A percentile compares a stretch with the other conserved stretches of the same genome.
phyloP scores from a whole-genome alignment of 202 grass and related monocot species.

The Zoysia matrella region DNA sequence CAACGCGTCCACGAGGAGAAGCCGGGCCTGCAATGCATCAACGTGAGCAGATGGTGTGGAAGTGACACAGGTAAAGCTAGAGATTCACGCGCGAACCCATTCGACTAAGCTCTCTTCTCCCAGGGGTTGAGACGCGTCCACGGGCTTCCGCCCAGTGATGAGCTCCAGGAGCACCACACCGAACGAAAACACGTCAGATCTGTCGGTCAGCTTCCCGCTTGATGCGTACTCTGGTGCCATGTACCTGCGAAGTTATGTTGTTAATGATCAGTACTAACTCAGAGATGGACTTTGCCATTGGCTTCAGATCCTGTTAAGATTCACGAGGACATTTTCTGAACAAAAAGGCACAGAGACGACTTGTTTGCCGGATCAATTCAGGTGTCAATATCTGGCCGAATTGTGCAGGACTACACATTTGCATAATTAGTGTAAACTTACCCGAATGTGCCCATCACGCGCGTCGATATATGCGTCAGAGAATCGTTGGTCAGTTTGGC shows the following conservation, averaged over 20 bases:
- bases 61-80: background rate
- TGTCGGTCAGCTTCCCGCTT: conserved; percentile 80
- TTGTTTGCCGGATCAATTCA: background rate
- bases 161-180: conserved; percentile 94
- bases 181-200: conserved; percentile 91
- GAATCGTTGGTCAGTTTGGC: conserved; percentile 77
- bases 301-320: background rate
- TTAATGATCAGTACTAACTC: background rate
- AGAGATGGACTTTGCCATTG: background rate
- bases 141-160: conserved; percentile 81
- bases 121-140: conserved; percentile 62
- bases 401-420: background rate
- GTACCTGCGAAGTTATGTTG: conserved; percentile 45
- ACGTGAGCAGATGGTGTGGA: background rate
- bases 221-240: conserved; percentile 86
- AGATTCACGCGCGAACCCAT: conserved; percentile 53
- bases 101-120: conserved; percentile 85
- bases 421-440: conserved; percentile 25
- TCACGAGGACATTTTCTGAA: background rate
- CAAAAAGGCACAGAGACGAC: background rate
- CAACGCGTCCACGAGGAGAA: conserved; percentile 63
- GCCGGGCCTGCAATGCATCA: conserved; percentile 50
- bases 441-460: conserved; percentile 90
- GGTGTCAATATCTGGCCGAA: background rate
- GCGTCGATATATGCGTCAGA: conserved; percentile 76